Percentiles rank a stretch among this genome's conserved stretches.
Evolutionary conservation across 2,329 filamentous ascomycete species (phyloP).

Genomic region (Penicillium sp.): DNA sequence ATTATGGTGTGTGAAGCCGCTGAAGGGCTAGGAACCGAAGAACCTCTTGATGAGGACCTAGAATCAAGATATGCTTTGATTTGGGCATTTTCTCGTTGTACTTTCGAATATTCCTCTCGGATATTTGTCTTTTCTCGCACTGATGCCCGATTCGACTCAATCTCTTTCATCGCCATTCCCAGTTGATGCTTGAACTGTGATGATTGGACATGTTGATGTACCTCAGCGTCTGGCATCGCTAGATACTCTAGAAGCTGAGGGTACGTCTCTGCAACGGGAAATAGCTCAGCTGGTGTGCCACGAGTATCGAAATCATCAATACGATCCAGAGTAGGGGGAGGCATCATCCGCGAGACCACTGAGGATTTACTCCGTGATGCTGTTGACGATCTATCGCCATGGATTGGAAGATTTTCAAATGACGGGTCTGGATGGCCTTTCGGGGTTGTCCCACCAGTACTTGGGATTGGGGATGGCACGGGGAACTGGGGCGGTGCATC

Average conservation of each 20-base stretch:
- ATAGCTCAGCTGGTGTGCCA: slow-evolving; percentile 1
- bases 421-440: background rate
- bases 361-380: background rate
- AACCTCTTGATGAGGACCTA: slow-evolving; percentile 10
- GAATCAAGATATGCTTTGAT: slow-evolving; percentile 21
- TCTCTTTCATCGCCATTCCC: slow-evolving; percentile 22
- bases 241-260: slow-evolving; percentile 14
- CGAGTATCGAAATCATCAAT: slow-evolving; percentile 1
- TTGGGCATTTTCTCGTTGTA: slow-evolving; percentile 26
- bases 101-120: slow-evolving; percentile 21
- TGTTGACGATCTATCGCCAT: background rate
- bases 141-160: slow-evolving; percentile 20
- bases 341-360: background rate
- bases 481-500: slow-evolving; percentile 14
- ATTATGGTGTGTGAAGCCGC: slow-evolving; percentile 8
- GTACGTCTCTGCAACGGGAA: slow-evolving; percentile 12
- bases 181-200: slow-evolving; percentile 23
- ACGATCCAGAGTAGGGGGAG: background rate
- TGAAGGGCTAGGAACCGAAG: slow-evolving; percentile 6
- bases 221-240: slow-evolving; percentile 8
- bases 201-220: slow-evolving; percentile 8
- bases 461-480: slow-evolving; percentile 4
- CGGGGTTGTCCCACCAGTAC: slow-evolving; percentile 12
- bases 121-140: slow-evolving; percentile 20
- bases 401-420: background rate